phyloP scores from a whole-genome alignment of 208 protist species.

The Leishmania amazonensis region DNA sequence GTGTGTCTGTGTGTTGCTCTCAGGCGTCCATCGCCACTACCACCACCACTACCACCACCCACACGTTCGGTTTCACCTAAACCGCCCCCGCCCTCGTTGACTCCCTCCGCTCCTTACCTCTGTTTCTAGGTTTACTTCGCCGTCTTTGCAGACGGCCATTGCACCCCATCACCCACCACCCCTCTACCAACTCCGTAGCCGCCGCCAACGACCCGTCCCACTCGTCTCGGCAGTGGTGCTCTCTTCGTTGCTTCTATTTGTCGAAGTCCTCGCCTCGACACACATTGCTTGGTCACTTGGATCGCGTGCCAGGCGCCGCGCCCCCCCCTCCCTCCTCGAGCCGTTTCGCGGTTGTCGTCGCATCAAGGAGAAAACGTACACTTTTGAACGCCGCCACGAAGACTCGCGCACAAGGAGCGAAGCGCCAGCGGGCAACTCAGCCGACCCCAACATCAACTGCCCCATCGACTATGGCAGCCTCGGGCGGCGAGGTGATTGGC shows the following conservation, averaged over 20 bases:
- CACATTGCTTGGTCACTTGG: background rate
- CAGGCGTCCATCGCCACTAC: background rate
- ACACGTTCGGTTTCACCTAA: background rate
- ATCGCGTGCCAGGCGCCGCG: background rate
- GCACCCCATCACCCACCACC: too few species aligned
- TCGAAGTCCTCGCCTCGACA: background rate
- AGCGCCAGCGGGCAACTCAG: background rate
- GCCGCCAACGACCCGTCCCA: background rate
- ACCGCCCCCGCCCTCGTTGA: background rate
- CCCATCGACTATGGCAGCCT: conserved; percentile 9
- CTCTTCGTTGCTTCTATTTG: too few species aligned
- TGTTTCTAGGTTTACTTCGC: background rate
- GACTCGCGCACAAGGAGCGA: background rate
- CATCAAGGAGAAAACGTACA: background rate
- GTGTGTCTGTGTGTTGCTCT: background rate
- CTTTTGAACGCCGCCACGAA: background rate
- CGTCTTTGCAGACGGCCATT: background rate
- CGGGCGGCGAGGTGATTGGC: conserved; percentile 40
- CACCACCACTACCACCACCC: background rate
- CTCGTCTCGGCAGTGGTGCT: too few species aligned
- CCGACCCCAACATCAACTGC: background rate
- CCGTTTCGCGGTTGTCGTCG: background rate
- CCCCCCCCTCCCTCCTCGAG: background rate
- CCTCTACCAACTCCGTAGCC: background rate
- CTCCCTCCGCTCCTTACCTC: background rate